These are phyloP conservation scores for Clavispora carvajalis DNA, from an alignment of 805 yeast genomes.

Conservation along the genomic window DNA sequence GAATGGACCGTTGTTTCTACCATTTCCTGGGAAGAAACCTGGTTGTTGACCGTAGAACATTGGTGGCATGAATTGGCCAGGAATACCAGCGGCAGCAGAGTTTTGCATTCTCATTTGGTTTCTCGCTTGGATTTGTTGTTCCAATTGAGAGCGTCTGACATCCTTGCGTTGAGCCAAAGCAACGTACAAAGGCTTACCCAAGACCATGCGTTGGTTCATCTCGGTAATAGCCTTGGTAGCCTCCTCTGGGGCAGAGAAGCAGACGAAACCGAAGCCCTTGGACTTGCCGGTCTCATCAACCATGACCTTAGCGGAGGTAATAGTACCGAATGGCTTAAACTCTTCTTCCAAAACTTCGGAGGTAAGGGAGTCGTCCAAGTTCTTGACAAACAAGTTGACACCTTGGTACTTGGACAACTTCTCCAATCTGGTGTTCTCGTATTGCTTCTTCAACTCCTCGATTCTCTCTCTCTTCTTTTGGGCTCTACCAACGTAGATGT, in stretches of 20 bases:
- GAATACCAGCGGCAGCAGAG: conserved; percentile 81
- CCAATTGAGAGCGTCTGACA: conserved; percentile 92
- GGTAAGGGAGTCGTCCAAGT: conserved; percentile 89
- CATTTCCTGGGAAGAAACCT: conserved; percentile 76
- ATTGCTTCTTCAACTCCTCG: conserved; percentile 91
- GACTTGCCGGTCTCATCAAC: conserved; percentile 91
- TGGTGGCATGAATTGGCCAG: conserved; percentile 84
- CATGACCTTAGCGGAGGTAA: conserved; percentile 96
- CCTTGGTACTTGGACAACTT: conserved; percentile 93
- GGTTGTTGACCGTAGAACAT: conserved; percentile 83
- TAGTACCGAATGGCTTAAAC: conserved; percentile 88
- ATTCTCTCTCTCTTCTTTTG: conserved; percentile 98
- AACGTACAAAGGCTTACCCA: conserved; percentile 94
- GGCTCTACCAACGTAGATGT: conserved; percentile 94
- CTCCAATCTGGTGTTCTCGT: conserved; percentile 88
- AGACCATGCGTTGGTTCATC: conserved; percentile 95
- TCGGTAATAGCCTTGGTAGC: conserved; percentile 97
- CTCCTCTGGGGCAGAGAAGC: conserved; percentile 97
- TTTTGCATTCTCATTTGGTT: conserved; percentile 98
- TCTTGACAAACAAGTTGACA: conserved; percentile 93
- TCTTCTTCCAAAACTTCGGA: conserved; percentile 90
- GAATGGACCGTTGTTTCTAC: conserved; percentile 70
- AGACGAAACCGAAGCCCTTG: conserved; percentile 97
- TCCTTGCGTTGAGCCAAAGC: conserved; percentile 99
- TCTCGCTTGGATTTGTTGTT: conserved; percentile 97